Base-by-base conservation (phyloP, 805 yeast species). In the Kuraishia ogatae region DNA sequence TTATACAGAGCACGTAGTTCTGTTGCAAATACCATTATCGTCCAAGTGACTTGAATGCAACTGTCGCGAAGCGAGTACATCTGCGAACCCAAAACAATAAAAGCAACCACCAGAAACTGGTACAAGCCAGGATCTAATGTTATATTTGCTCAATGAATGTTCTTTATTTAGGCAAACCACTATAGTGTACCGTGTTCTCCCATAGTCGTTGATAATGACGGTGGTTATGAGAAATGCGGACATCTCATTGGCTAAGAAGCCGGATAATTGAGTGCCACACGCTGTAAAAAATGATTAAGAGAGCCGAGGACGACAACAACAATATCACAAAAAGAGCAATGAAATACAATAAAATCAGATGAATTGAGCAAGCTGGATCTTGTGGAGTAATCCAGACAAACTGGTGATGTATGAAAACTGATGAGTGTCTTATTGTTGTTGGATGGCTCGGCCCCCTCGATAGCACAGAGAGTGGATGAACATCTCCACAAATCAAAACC, bases 141-240 rank as follows among this genome's bases (percentile, higher is more conserved):
- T 10, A 5, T 6, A 26, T 26, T 26, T 26, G 29, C 10, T 26
- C 29, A 26, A 26, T 26, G 29, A 10, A 26, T 26, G 5, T 8
- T 11, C 13, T 35, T 15, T 13, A 11, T 35, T 10, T 8, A 8
- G 13, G 13, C 13, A 10, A 35, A 8, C n/a, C 43, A 35, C 43
- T 13, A 17, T 8, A 7, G 43, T 35, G n/a, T 35, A 11, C n/a
- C 17, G n/a, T 35, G 13, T 15, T 35, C 43, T 17, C n/a, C 3
- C 43, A 15, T 35, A 13, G 43, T 13, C n/a, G 15, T 35, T 15
- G 43, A 11, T 35, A 17, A 11, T 35, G 13, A 11, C 43, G 4
- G 43, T 10, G 67, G 67, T 63, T 62, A 64, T 60, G 67, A 64
- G 64, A 59, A 62, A 62, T 59, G 59, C 58, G 52, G 61, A 54